These are phyloP conservation scores for Scheffersomyces quercinus DNA, from an alignment of 1,139 yeast genomes.

Conservation along the genomic window DNA sequence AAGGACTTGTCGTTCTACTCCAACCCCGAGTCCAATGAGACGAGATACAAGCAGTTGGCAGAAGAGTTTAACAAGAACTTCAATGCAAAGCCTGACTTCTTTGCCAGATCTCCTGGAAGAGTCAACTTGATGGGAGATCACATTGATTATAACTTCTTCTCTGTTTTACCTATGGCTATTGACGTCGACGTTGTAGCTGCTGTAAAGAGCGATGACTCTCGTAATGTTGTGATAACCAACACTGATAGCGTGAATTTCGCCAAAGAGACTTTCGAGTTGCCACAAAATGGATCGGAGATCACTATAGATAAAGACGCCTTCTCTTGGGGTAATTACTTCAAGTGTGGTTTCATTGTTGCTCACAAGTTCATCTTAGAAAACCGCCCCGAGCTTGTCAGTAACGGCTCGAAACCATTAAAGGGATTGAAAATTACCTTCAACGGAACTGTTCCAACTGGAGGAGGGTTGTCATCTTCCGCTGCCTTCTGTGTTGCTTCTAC, in stretches of 20 bases:
- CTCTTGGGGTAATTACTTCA: conserved; percentile 69
- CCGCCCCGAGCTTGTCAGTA: conserved; percentile 19
- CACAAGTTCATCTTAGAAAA: conserved; percentile 47
- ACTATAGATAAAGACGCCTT: conserved; percentile 50
- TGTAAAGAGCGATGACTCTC: conserved; percentile 32
- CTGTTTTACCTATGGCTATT: conserved; percentile 77
- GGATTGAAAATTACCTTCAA: conserved; percentile 59
- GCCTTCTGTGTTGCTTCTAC: conserved; percentile 73
- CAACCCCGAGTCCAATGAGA: conserved; percentile 21
- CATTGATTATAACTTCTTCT: conserved; percentile 67
- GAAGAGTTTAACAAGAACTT: conserved; percentile 21
- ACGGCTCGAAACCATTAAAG: conserved; percentile 23
- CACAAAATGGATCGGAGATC: conserved; percentile 41
- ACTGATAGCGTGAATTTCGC: conserved; percentile 29
- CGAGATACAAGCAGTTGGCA: conserved; percentile 27
- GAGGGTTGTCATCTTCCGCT: conserved; percentile 72
- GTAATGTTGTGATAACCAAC: conserved; percentile 45
- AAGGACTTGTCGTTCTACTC: conserved; percentile 39
- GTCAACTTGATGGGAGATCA: conserved; percentile 78
- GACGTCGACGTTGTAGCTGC: conserved; percentile 66
- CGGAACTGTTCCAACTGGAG: conserved; percentile 74
- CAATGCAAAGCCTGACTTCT: conserved; percentile 36
- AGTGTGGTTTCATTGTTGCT: conserved; percentile 66
- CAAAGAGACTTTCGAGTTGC: conserved; percentile 36
- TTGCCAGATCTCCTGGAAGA: conserved; percentile 70